These are phyloP conservation scores for Gorgonomyces haynaldii DNA, from an alignment of 192 early-diverging fungal species.

Conservation along the genomic window DNA sequence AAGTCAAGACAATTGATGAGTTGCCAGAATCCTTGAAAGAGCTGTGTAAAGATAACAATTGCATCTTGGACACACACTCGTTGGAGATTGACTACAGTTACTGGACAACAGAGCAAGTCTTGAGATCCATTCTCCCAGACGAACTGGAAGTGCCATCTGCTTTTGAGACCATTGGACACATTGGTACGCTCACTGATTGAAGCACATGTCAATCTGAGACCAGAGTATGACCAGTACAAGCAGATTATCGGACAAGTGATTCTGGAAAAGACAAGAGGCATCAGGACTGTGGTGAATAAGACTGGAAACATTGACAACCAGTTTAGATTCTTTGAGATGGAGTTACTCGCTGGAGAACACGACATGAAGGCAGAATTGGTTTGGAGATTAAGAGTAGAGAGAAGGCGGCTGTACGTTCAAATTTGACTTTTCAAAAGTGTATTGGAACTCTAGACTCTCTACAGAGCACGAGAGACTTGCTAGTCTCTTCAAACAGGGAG, in stretches of 20 bases:
- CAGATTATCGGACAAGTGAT: constrained; percentile 87
- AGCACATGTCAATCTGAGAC: constrained; percentile 94
- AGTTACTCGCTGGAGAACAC: constrained; percentile 80
- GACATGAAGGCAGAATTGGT: constrained; percentile 81
- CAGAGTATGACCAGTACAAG: constrained; percentile 83
- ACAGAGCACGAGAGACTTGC: constrained; percentile 90
- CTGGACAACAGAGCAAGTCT: constrained; percentile 83
- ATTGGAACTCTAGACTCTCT: constrained; percentile 98
- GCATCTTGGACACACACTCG: constrained; percentile 40
- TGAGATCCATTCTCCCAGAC: constrained; percentile 77
- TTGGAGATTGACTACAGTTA: constrained; percentile 69
- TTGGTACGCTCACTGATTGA: constrained; percentile 42
- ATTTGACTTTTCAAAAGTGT: constrained; percentile 94
- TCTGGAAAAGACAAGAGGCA: constrained; percentile 83
- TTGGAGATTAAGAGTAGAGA: constrained; percentile 34
- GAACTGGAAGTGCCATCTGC: constrained; percentile 72
- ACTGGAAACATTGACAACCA: constrained; percentile 87
- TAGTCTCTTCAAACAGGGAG: constrained; percentile 50
- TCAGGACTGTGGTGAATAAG: constrained; percentile 95
- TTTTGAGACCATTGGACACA: constrained; percentile 57
- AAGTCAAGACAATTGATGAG: constrained; percentile 4
- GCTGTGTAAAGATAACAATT: constrained; percentile 34
- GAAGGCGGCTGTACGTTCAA: constrained; percentile 84
- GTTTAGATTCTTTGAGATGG: constrained; percentile 95
- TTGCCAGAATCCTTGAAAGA: constrained; percentile 35